Conservation (phyloP, 805 yeast species). For the Candida chilensis region DNA sequence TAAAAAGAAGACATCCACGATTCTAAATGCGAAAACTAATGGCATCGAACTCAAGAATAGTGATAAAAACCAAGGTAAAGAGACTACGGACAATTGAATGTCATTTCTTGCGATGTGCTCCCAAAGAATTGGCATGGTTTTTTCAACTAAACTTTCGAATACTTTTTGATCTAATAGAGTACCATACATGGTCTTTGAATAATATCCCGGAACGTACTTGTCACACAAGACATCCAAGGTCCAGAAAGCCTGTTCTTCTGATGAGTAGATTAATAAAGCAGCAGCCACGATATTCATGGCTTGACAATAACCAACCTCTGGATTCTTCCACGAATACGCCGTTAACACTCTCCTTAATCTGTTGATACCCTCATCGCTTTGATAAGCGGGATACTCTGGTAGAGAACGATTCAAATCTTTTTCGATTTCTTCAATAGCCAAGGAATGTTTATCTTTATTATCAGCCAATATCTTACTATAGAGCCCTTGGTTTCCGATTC, state of each 20-base stretch:
- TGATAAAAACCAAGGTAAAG: slow-evolving; percentile 94
- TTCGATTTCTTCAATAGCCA: slow-evolving; percentile 93
- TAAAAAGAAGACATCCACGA: slow-evolving; percentile 80
- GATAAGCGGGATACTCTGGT: slow-evolving; percentile 95
- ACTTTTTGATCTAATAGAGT: slow-evolving; percentile 90
- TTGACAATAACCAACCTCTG: slow-evolving; percentile 96
- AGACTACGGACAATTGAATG: slow-evolving; percentile 86
- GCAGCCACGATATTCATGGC: slow-evolving; percentile 96
- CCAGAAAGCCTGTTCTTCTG: slow-evolving; percentile 98
- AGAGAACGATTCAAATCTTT: slow-evolving; percentile 90
- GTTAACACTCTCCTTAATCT: slow-evolving; percentile 81
- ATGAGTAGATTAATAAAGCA: slow-evolving; percentile 70
- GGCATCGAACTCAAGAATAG: slow-evolving; percentile 92
- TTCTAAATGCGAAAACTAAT: slow-evolving; percentile 82
- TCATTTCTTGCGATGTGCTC: slow-evolving; percentile 71
- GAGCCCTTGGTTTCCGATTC: slow-evolving; percentile 53
- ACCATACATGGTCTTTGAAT: slow-evolving; percentile 96
- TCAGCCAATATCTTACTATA: slow-evolving; percentile 52
- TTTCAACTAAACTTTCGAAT: slow-evolving; percentile 81
- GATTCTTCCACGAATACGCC: slow-evolving; percentile 95
- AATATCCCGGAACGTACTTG: slow-evolving; percentile 85
- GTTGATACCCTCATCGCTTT: slow-evolving; percentile 73
- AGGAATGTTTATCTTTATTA: slow-evolving; percentile 54
- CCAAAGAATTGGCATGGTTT: slow-evolving; percentile 84
- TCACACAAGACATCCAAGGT: slow-evolving; percentile 75